Evolutionary conservation across 345 rosid species (phyloP).

Genomic region (Corchorus olitorius): DNA sequence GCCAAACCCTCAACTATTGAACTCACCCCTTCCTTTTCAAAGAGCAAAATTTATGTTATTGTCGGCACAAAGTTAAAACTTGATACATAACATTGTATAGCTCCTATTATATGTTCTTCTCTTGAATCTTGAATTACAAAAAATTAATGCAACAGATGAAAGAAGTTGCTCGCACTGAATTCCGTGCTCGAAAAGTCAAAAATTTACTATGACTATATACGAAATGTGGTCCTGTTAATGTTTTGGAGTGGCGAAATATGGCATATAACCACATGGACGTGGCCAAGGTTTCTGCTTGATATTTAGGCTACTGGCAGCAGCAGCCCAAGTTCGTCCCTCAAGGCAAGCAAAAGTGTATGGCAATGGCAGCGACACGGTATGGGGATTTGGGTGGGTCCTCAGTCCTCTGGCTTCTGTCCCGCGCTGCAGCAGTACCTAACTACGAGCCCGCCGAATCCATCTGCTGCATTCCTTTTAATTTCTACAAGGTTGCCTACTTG

Average conservation of each 20-base stretch:
- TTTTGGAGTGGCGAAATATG: background rate
- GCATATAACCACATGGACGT: background rate
- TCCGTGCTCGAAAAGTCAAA: constrained; percentile 1
- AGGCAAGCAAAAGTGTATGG: background rate
- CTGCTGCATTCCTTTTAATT: background rate
- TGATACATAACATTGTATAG: background rate
- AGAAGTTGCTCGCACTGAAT: background rate
- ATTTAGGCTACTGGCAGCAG: background rate
- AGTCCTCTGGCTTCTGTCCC: background rate
- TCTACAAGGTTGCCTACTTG: background rate
- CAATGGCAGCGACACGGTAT: background rate
- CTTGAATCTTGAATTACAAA: background rate
- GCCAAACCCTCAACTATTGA: no score
- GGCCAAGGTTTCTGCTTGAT: background rate
- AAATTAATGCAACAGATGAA: background rate
- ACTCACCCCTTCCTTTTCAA: background rate
- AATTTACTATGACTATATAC: background rate
- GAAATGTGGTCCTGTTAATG: constrained; percentile 6
- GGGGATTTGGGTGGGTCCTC: background rate
- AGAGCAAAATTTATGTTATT: background rate
- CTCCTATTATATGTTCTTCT: background rate
- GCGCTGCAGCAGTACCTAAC: background rate
- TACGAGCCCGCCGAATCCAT: constrained; percentile 8
- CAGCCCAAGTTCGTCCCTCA: background rate
- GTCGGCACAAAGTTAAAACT: background rate